phyloP scores from a whole-genome alignment of 208 protist genomes.

The Acanthamoeba royreba region DNA sequence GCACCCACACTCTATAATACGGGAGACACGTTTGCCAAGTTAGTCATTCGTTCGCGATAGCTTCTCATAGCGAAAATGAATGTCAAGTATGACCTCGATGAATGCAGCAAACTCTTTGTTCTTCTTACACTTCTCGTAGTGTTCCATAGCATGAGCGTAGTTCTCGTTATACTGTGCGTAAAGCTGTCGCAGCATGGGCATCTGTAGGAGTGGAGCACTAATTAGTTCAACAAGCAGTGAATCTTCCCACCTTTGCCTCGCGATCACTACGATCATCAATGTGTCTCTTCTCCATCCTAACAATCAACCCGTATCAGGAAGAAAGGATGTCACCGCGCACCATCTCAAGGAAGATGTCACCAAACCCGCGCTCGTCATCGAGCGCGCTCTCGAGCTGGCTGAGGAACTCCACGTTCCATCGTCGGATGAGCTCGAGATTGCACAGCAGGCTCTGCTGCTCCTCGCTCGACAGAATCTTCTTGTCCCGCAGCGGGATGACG shows the following conservation, averaged over 20 bases:
- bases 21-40: neutral
- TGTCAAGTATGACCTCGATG: neutral
- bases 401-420: conserved; percentile 34
- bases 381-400: neutral
- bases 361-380: conserved; percentile 6
- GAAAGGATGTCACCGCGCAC: neutral
- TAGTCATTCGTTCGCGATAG: no score
- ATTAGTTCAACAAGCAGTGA: no score
- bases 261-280: no score
- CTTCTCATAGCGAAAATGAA: neutral
- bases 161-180: conserved; percentile 43
- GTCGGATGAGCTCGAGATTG: conserved; percentile 35
- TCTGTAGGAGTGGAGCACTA: no score
- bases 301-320: neutral
- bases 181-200: conserved; percentile 15
- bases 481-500: conserved; percentile 15
- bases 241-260: no score
- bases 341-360: conserved; percentile 30
- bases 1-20: neutral
- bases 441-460: conserved; percentile 10
- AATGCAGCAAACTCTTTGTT: conserved; percentile 26
- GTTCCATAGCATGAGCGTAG: conserved; percentile 22
- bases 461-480: conserved; percentile 12
- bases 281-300: neutral
- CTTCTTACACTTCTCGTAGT: conserved; percentile 40